phyloP scores from a whole-genome alignment of 75 land plant species.

The Adiantum capillusveneris region DNA sequence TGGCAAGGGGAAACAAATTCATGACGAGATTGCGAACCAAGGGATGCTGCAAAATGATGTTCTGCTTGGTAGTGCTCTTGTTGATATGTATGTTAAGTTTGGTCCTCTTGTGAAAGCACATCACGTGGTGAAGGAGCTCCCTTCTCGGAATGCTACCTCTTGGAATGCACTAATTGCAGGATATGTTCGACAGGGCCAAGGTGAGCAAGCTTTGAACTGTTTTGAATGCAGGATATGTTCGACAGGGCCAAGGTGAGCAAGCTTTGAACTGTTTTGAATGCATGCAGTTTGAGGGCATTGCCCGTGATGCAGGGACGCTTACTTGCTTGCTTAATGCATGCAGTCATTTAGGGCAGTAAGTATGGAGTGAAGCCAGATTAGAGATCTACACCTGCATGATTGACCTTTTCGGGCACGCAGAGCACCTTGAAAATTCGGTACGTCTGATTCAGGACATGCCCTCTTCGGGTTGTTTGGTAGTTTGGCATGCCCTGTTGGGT shows the following conservation, averaged over 20 bases:
- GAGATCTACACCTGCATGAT: slow-evolving; percentile 34
- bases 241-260: too few relatives aligned
- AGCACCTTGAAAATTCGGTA: slow-evolving; percentile 19
- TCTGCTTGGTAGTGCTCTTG: slow-evolving; percentile 15
- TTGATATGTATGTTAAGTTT: slow-evolving; percentile 26
- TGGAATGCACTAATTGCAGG: slow-evolving; percentile 5
- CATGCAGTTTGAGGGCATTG: too few relatives aligned
- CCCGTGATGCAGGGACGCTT: too few relatives aligned
- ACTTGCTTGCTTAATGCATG: slow-evolving; percentile 20
- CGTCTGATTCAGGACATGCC: slow-evolving; percentile 23
- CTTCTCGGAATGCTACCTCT: background rate
- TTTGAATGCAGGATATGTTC: too few relatives aligned
- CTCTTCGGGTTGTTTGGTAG: slow-evolving; percentile 26
- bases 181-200: too few relatives aligned
- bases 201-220: too few relatives aligned
- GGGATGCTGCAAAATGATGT: slow-evolving; percentile 17
- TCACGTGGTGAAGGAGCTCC: slow-evolving; percentile 24
- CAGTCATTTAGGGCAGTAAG: slow-evolving; percentile 8
- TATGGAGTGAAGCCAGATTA: slow-evolving; percentile 27
- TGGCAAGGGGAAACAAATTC: slow-evolving; percentile 11
- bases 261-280: too few relatives aligned
- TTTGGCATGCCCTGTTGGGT: slow-evolving; percentile 49
- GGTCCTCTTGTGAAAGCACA: slow-evolving; percentile 23
- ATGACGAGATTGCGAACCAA: slow-evolving; percentile 11
- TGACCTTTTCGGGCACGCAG: slow-evolving; percentile 40